Conservation (phyloP, 305 asterid species). For the Fraxinus velutina region DNA sequence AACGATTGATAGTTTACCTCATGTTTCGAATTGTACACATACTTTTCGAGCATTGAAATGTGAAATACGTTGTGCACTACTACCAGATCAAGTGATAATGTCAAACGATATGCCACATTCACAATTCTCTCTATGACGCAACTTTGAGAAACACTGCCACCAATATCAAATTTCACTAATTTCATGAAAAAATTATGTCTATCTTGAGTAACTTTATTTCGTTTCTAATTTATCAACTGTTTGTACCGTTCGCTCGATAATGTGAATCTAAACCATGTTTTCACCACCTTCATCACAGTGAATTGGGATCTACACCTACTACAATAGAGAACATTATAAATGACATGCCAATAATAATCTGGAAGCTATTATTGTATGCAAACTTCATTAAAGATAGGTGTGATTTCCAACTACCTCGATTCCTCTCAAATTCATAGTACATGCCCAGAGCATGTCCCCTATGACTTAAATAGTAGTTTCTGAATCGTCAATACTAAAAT, state of each 20-base stretch:
- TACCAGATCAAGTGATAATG: background rate
- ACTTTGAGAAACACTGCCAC: background rate
- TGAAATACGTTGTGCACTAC: background rate
- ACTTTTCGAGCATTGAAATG: background rate
- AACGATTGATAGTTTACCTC: background rate
- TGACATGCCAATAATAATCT: background rate
- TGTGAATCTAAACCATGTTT: background rate
- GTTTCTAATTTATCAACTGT: background rate
- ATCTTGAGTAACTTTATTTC: too few species aligned
- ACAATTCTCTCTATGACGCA: background rate
- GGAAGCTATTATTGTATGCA: background rate
- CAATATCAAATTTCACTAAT: background rate
- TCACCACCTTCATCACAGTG: background rate
- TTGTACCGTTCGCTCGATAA: background rate
- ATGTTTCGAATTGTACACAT: too few species aligned
- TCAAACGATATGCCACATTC: background rate
- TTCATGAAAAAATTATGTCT: background rate
- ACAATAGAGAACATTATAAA: background rate
- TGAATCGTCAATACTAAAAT: background rate
- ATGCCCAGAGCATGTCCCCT: background rate
- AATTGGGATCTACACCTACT: background rate
- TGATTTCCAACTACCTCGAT: background rate
- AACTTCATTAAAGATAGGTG: background rate
- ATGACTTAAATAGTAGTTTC: background rate
- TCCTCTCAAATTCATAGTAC: background rate